Evolutionary conservation across 2,329 filamentous ascomycete species (phyloP).

Genomic region (Ceratocystis smalleyi): DNA sequence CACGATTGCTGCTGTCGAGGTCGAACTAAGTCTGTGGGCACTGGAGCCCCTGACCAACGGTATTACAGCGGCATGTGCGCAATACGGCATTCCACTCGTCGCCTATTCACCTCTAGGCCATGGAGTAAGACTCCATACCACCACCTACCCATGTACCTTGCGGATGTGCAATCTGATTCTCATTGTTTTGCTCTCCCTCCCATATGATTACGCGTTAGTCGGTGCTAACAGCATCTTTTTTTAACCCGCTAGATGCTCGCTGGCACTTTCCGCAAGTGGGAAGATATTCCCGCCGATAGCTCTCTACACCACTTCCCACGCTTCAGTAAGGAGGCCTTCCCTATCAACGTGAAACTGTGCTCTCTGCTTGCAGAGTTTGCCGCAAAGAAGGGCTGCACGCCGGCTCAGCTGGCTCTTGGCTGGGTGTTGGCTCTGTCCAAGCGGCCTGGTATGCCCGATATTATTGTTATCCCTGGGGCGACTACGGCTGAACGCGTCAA

Average conservation of each 20-base stretch:
- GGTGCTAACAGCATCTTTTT: constrained; percentile 29
- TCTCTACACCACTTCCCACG: constrained; percentile 34
- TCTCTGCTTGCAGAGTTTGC: constrained; percentile 42
- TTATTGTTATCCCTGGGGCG: constrained; percentile 54
- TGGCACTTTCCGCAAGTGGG: constrained; percentile 34
- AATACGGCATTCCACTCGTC: constrained; percentile 52
- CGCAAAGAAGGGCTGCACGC: constrained; percentile 41
- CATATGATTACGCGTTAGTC: not conserved
- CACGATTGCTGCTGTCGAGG: constrained; percentile 35
- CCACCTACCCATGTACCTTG: not conserved
- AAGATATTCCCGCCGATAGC: constrained; percentile 42
- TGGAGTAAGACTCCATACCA: constrained; percentile 25
- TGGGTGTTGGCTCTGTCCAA: constrained; percentile 41
- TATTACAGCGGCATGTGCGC: constrained; percentile 38
- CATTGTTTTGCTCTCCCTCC: not conserved
- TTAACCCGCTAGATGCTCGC: constrained; percentile 31
- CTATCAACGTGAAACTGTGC: constrained; percentile 48
- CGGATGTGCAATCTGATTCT: not conserved
- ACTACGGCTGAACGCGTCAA: constrained; percentile 38
- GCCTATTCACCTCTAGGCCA: constrained; percentile 58
- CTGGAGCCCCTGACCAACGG: constrained; percentile 36
- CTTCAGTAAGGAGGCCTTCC: constrained; percentile 48
- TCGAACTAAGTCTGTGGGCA: constrained; percentile 37
- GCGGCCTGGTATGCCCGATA: constrained; percentile 36
- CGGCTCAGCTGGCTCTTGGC: constrained; percentile 49